Conservation (phyloP, 2,329 filamentous ascomycete genomes). For the Trichophyton rubrum region DNA sequence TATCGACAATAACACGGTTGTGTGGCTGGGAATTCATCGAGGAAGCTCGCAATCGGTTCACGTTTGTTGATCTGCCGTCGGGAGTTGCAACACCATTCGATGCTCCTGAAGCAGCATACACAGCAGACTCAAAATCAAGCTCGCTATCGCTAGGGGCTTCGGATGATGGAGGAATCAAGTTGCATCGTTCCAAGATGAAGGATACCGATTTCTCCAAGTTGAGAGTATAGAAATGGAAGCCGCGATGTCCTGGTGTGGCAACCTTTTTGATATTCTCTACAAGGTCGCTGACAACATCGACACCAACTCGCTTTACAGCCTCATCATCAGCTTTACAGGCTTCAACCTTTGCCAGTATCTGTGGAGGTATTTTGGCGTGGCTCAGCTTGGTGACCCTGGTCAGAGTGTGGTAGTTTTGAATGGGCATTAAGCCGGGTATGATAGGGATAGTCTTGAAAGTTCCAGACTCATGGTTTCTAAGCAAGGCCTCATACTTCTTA, state of each 20-base stretch:
- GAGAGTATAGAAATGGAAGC: conserved; percentile 95
- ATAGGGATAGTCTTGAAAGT: conserved; percentile 78
- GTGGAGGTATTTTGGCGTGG: conserved; percentile 66
- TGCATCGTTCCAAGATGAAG: conserved; percentile 73
- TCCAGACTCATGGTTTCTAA: conserved; percentile 72
- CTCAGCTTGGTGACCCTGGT: conserved; percentile 88
- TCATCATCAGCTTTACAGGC: conserved; percentile 36
- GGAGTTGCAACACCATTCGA: conserved; percentile 17
- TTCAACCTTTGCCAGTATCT: conserved; percentile 52
- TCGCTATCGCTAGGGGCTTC: conserved; percentile 33
- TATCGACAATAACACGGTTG: conserved; percentile 74
- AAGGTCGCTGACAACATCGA: conserved; percentile 65
- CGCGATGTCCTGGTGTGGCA: conserved; percentile 49
- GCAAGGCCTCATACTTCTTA: conserved; percentile 59
- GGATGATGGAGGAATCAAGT: conserved; percentile 55
- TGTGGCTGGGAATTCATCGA: conserved; percentile 73
- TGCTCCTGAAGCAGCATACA: conserved; percentile 22
- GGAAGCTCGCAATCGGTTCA: conserved; percentile 50
- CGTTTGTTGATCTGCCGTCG: conserved; percentile 23
- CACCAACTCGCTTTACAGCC: conserved; percentile 36
- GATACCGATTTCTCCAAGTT: conserved; percentile 94
- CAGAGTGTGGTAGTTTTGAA: conserved; percentile 94
- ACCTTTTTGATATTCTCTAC: conserved; percentile 62
- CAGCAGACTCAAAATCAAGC: conserved; percentile 33
- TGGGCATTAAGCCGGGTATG: conserved; percentile 90